phyloP scores from a whole-genome alignment of 1,139 yeast genomes.

The Nakaseomyces kungkrabaensis region DNA sequence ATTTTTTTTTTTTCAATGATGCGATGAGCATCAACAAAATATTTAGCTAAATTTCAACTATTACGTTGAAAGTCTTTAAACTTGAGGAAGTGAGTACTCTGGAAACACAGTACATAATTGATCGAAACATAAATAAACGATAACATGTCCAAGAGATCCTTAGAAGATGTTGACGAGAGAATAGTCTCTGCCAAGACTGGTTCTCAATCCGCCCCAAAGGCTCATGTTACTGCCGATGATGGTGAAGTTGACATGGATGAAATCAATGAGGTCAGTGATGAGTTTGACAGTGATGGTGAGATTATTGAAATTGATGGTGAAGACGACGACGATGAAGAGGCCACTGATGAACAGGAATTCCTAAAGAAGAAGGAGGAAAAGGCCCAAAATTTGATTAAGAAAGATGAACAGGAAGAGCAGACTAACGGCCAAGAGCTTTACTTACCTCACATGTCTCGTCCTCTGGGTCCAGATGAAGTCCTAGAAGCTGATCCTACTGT shows the following conservation, averaged over 20 bases:
- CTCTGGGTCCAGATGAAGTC: slow-evolving; percentile 91
- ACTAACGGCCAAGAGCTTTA: slow-evolving; percentile 38
- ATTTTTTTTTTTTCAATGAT: slow-evolving; percentile 1
- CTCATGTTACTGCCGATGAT: slow-evolving; percentile 23
- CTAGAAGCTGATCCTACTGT: slow-evolving; percentile 94
- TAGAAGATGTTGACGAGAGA: slow-evolving; percentile 33
- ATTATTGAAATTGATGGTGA: slow-evolving; percentile 70
- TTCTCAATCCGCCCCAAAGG: slow-evolving; percentile 29
- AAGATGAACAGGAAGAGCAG: slow-evolving; percentile 28
- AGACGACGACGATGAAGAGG: slow-evolving; percentile 44
- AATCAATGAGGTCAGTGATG: slow-evolving; percentile 91
- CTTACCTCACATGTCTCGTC: slow-evolving; percentile 79
- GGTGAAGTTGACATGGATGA: slow-evolving; percentile 69
- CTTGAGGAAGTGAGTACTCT: too few species aligned
- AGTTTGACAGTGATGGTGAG: slow-evolving; percentile 87
- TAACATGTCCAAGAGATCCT: slow-evolving; percentile 56
- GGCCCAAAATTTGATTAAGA: slow-evolving; percentile 30
- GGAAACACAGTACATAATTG: too few species aligned
- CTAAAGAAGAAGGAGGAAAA: slow-evolving; percentile 26
- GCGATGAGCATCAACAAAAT: slow-evolving; percentile 10
- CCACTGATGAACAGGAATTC: slow-evolving; percentile 21
- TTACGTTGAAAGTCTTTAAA: neutral
- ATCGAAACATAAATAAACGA: neutral
- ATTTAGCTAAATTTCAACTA: neutral
- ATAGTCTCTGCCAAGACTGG: slow-evolving; percentile 32